Evolutionary conservation across 1,284 basidiomycete genomes (phyloP).

Genomic region (Tilletia setariae): DNA sequence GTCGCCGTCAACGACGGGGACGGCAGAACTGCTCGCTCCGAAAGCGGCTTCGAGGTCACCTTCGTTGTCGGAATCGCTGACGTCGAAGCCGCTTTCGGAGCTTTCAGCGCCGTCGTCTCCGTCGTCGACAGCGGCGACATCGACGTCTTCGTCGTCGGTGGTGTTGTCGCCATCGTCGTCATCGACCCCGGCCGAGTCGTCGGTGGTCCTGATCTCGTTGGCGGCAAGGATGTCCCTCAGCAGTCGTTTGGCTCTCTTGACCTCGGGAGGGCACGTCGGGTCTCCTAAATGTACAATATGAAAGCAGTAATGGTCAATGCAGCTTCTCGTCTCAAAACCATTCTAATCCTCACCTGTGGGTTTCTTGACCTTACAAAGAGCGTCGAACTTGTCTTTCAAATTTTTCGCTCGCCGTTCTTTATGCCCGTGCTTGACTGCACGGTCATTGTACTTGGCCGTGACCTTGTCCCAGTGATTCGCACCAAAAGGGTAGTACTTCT

Average conservation of each 20-base stretch:
- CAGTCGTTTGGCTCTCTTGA: neutral
- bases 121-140: neutral
- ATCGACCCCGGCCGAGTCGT: neutral
- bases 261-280: neutral
- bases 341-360: neutral
- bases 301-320: neutral
- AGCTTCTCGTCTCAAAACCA: neutral
- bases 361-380: conserved; percentile 1
- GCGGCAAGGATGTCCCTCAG: neutral
- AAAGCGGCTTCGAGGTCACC: neutral
- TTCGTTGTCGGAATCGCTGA: neutral
- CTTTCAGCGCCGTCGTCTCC: neutral
- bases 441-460: neutral
- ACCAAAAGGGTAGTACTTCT: neutral
- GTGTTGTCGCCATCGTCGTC: neutral
- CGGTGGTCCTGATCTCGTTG: conserved; percentile 10
- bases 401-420: neutral
- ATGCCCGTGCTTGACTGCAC: neutral
- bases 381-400: neutral
- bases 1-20: neutral
- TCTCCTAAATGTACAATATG: neutral
- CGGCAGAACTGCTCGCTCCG: neutral
- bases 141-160: neutral
- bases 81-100: neutral
- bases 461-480: conserved; percentile 1